A percentile compares a stretch with the other conserved stretches of the same genome.
These are phyloP conservation scores for Pichia sporocuriosa DNA, from an alignment of 805 yeast genomes.

Conservation along the genomic window DNA sequence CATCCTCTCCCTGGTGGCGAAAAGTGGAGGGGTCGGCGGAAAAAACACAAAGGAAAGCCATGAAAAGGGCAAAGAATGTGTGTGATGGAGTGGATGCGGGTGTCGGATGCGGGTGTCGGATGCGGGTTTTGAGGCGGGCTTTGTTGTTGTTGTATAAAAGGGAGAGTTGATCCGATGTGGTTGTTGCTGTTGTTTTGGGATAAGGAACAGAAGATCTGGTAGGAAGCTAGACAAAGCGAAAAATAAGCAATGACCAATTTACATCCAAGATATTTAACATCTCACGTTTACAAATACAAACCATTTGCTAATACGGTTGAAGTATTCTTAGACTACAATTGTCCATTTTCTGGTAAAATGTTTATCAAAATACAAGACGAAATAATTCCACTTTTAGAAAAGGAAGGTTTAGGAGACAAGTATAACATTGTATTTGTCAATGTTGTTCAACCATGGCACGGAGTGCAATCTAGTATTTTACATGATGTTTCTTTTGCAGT, in stretches of 20 bases:
- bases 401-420: slow-evolving; percentile 36
- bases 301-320: slow-evolving; percentile 37
- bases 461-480: slow-evolving; percentile 50
- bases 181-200: background rate
- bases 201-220: background rate
- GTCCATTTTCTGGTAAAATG: slow-evolving; percentile 66
- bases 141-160: too few relatives aligned
- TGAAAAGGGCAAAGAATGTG: too few relatives aligned
- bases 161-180: too few relatives aligned
- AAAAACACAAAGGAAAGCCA: too few relatives aligned
- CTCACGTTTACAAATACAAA: slow-evolving; percentile 18
- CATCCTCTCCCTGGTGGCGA: too few relatives aligned
- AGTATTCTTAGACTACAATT: slow-evolving; percentile 66
- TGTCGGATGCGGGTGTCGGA: too few relatives aligned
- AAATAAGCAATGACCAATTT: slow-evolving; percentile 17
- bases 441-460: slow-evolving; percentile 90
- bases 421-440: slow-evolving; percentile 61
- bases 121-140: too few relatives aligned
- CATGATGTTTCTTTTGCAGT: slow-evolving; percentile 71
- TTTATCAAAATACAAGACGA: slow-evolving; percentile 48
- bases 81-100: too few relatives aligned
- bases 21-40: too few relatives aligned
- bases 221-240: background rate
- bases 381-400: slow-evolving; percentile 46
- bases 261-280: slow-evolving; percentile 18